Evolutionary conservation across 352 stramenopile species (phyloP), one percentile per base, ranked within the genome.

Genomic region (Hyaloperonospora brassicae): DNA sequence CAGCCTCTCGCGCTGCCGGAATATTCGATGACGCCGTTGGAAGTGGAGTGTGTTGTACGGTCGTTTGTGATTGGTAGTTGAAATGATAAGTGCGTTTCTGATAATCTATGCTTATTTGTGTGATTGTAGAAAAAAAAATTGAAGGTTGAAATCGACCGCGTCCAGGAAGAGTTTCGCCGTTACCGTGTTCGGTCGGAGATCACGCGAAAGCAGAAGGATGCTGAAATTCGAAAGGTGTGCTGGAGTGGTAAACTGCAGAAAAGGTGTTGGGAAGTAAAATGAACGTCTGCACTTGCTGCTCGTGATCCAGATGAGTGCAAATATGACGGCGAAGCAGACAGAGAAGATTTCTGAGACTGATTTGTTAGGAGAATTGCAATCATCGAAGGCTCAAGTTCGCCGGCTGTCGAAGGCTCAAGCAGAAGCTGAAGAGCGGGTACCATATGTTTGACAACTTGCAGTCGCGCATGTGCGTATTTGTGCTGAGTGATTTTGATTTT

Each of bases 141-240:
- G 24, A 89, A 88, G 41, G 73, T 87, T 39, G 84, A 93, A 47
- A 75, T 94, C 31, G 79, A 89, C 38, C 79, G 77, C 3, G 84
- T 94, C 0, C 81, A 94, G 47, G 84, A 94, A 68, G 84, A 94
- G 50, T 94, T 94, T 36, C 79, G 84, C 21, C 78, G 84, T 27
- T 94, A 94, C 65, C 84, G 84, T 22, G 81, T 94, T 47, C 78
- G 84, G 27, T 81, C 84, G 45, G 84, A 94, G 57, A 94, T 94
- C 59, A 87, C 82, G 17, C 59, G 84, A n/a, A 94, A 94, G 56
- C 84, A 94, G 55, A 92, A 94, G 62, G 84, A 94, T 27, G 81
- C 84, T 0, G 81, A 94, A 57, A 84, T 92, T 40, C 71, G 75
- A 51, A 94, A 94, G 73, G 84, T 92, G 31, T 38, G 50, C 24